Evolutionary conservation across 805 yeast genomes (phyloP), one percentile per base, ranked within the genome.

Genomic region (Metschnikowia cubensis): DNA sequence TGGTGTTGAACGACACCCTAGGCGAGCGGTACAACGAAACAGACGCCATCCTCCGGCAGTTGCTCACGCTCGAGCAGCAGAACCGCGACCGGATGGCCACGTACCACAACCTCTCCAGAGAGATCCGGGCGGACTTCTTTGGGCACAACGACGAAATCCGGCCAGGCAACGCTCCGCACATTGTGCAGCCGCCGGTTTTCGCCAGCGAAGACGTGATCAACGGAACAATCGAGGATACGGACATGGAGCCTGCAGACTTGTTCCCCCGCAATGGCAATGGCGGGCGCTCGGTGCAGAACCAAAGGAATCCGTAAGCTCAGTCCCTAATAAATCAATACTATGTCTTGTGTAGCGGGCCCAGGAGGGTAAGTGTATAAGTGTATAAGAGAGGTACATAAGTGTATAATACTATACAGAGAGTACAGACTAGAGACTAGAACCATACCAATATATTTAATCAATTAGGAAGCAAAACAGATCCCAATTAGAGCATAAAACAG

Each of bases 101-200:
- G 10, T 48, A 53, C 35, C 47, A 54, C 45, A 51, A 48, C 42
- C 50, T 51, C 14, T 37, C 52, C 14, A 34, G 51, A n/a, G 53
- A 46, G 6, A 38, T 50, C 25, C 48, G 42, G 38, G 35, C 37
- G n/a, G 53, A 53, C 11, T 10, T 46, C 15, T 46, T 39, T 6
- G 52, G 52, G 4, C 39, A 43, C 21, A 52, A 48, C 10, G 41
- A 20, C 11, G 49, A 37, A 3, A 42, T 54, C 29, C 44, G 58
- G 22, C 66, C 63, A 4, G 64, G 61, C 15, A 63, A 71, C 56
- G 76, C 76, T 3, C 77, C 77, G 1, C 76, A 71, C 37, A 68
- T 72, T 10, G 56, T 58, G 15, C 77, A 72, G 51, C 74, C 73
- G 5, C 69, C 76, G 14, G 74, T 73, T 3, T 73, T 73, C 49